Evolutionary conservation across 2,329 filamentous ascomycete species (phyloP), one percentile per base, ranked within the genome.

Genomic region (Aspergillus tamarii): DNA sequence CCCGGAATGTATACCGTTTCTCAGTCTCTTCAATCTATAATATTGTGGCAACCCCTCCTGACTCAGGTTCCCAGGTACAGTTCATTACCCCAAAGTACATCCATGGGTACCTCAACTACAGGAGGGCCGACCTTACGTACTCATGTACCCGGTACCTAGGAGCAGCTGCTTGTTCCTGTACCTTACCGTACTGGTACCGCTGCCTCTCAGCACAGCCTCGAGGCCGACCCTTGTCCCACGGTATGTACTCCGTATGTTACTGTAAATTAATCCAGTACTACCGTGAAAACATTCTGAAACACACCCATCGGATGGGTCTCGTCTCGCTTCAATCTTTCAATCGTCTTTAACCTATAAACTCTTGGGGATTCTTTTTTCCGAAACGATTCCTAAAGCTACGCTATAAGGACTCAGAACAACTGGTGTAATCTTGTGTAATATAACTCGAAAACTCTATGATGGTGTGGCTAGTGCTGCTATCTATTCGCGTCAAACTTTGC

Each of bases 91-190:
- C 32, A 16, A n/a, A 39, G 14, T 23, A 55, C 12, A 54, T 23
- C 52, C 52, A 54, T 54, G 52, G 52, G 52, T 54, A 53, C 50
- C 12, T 32, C 26, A n/a, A n/a, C 30, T 8, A 32, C n/a, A 53
- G 50, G 9, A 10, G 30, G 26, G 10, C 26, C 11, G 5, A n/a
- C 50, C 16, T 53, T 34, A 34, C 45, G 50, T 53, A 34, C 3
- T 3, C 9, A n/a, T 32, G 50, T 34, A 21, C 50, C 26, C 50
- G 14, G 26, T n/a, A 23, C 19, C 30, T 14, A 19, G 52, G 52
- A 23, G 14, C 19, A 16, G 30, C 19, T 7, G 12, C 19, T 30
- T 10, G 52, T 54, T 54, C 52, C 52, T 55, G 52, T 55, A 55
- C 52, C 52, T 32, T 55, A 39, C 32, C 10, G n/a, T 39, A 55